A percentile compares a stretch with the other conserved stretches of the same genome.
Conservation (phyloP, 1,284 basidiomycete species). For the Trichosporon coremiiforme region DNA sequence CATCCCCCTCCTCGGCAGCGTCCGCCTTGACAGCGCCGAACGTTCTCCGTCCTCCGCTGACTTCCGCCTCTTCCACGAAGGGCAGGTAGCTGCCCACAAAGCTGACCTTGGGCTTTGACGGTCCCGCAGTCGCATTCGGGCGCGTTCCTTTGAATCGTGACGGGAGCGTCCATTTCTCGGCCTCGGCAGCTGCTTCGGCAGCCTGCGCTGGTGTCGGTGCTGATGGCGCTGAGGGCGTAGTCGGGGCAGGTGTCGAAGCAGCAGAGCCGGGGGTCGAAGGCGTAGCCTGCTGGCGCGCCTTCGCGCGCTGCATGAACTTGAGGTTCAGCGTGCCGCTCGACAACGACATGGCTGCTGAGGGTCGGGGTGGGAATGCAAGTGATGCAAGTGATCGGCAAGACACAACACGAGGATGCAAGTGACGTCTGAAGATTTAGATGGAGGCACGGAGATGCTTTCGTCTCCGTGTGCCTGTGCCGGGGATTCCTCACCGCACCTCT, state of each 20-base stretch:
- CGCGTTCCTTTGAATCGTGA: neutral
- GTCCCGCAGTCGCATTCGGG: slow-evolving; percentile 22
- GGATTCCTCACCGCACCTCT: neutral
- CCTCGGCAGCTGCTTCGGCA: slow-evolving; percentile 26
- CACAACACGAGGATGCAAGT: neutral
- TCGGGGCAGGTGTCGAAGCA: neutral
- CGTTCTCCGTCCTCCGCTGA: slow-evolving; percentile 33
- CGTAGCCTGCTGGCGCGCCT: slow-evolving; percentile 31
- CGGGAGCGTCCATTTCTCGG: slow-evolving; percentile 37
- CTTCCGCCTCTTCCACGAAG: slow-evolving; percentile 36
- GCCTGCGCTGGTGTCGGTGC: slow-evolving; percentile 22
- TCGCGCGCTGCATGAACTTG: slow-evolving; percentile 55
- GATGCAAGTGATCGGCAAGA: neutral
- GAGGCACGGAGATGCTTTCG: neutral
- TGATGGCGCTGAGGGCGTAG: slow-evolving; percentile 10
- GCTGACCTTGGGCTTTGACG: slow-evolving; percentile 24
- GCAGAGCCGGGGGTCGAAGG: slow-evolving; percentile 18
- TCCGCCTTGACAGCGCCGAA: slow-evolving; percentile 37
- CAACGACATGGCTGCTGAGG: slow-evolving; percentile 39
- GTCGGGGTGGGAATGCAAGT: neutral
- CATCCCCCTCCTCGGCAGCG: slow-evolving; percentile 19
- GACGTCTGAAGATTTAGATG: slow-evolving; percentile 19
- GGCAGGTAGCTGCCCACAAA: slow-evolving; percentile 44
- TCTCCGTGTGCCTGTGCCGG: slow-evolving; percentile 20
- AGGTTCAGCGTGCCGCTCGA: slow-evolving; percentile 51